A percentile compares a stretch with the other conserved stretches of the same genome.
Conservation (phyloP, 106 monocot species). For the Xerophyta viscosa region DNA sequence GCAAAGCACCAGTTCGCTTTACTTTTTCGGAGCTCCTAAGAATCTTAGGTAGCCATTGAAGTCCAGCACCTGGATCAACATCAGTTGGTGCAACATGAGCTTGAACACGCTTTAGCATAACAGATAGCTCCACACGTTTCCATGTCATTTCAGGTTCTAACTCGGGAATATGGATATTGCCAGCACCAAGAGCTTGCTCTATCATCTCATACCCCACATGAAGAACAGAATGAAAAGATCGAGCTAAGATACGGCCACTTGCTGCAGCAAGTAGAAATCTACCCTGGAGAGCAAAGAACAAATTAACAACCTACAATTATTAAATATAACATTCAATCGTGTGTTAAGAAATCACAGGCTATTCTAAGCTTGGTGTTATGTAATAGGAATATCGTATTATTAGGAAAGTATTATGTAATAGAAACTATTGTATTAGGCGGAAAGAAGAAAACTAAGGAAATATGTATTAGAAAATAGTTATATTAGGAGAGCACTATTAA, state of each 20-base stretch:
- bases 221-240: conserved; percentile 87
- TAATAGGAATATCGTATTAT: no score
- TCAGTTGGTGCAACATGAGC: conserved; percentile 99
- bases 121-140: conserved; percentile 76
- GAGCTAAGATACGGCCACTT: conserved; percentile 82
- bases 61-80: conserved; percentile 98
- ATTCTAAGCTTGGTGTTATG: no score
- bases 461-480: no score
- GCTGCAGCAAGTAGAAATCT: conserved; percentile 98
- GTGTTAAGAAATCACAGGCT: no score
- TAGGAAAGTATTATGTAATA: no score
- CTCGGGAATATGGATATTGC: conserved; percentile 28
- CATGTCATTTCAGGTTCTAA: conserved; percentile 73
- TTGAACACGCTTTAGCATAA: conserved; percentile 94
- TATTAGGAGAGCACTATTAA: no score
- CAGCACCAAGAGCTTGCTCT: conserved; percentile 57
- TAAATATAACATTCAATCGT: no score
- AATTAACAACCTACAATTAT: no score
- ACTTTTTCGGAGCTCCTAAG: conserved; percentile 73
- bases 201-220: conserved; percentile 93
- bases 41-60: conserved; percentile 97
- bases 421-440: no score
- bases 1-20: conserved; percentile 93
- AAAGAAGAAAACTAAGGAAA: no score
- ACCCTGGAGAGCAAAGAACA: conserved; percentile 39